phyloP scores from a whole-genome alignment of 2,329 filamentous ascomycete genomes.

The Ascochyta pisi region DNA sequence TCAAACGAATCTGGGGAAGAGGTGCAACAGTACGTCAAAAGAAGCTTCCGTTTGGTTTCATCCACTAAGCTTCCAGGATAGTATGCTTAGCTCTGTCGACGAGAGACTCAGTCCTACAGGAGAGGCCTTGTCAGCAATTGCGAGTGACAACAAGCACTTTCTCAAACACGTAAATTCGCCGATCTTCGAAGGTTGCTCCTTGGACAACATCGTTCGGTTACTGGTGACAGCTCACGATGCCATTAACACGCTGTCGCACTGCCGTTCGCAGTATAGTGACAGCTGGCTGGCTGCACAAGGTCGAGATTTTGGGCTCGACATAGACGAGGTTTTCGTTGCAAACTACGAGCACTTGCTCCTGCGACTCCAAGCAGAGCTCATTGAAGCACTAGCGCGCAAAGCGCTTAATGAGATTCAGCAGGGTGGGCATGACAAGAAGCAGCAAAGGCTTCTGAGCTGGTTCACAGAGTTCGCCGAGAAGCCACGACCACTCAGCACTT shows the following conservation, averaged over 20 bases:
- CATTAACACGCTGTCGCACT: slow-evolving; percentile 38
- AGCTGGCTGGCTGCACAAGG: slow-evolving; percentile 43
- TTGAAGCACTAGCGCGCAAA: slow-evolving; percentile 40
- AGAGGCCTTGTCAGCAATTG: slow-evolving; percentile 38
- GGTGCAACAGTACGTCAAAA: slow-evolving; percentile 47
- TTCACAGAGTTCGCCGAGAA: slow-evolving; percentile 52
- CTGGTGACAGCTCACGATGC: slow-evolving; percentile 42
- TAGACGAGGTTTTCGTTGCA: slow-evolving; percentile 49
- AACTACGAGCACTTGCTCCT: slow-evolving; percentile 55
- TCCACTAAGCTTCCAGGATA: slow-evolving; percentile 39
- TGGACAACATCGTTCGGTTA: slow-evolving; percentile 37
- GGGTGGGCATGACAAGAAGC: slow-evolving; percentile 41
- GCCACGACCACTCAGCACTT: slow-evolving; percentile 48
- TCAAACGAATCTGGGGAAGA: slow-evolving; percentile 43
- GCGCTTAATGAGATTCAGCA: slow-evolving; percentile 36
- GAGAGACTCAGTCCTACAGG: slow-evolving; percentile 24
- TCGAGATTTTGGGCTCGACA: slow-evolving; percentile 34
- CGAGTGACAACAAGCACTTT: slow-evolving; percentile 44
- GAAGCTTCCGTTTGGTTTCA: slow-evolving; percentile 42
- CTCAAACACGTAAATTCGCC: slow-evolving; percentile 42
- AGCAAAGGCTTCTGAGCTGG: slow-evolving; percentile 45
- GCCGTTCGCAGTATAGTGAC: slow-evolving; percentile 36
- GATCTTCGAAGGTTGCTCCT: slow-evolving; percentile 37
- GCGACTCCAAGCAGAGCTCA: slow-evolving; percentile 46
- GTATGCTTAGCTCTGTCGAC: slow-evolving; percentile 41